These are phyloP conservation scores for Nelumbo lutea DNA, from an alignment of 164 flowering plant genomes.

Conservation along the genomic window DNA sequence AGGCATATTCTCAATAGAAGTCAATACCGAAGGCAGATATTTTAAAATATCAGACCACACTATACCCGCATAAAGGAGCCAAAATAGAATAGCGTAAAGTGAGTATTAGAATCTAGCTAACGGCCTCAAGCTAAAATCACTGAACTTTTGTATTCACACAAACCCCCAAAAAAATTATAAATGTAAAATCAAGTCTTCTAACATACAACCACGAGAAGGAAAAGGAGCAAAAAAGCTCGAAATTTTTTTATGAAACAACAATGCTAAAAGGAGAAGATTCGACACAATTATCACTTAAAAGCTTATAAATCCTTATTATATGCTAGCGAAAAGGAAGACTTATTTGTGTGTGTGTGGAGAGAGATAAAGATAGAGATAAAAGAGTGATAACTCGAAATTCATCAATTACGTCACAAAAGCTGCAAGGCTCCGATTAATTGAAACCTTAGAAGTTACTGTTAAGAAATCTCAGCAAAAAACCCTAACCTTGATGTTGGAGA, in stretches of 20 bases:
- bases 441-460: not conserved
- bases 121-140: slow-evolving; percentile 17
- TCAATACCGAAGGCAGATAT: slow-evolving; percentile 13
- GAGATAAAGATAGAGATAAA: not conserved
- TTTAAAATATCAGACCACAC: slow-evolving; percentile 15
- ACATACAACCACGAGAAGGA: not conserved
- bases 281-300: slow-evolving; percentile 1
- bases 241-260: slow-evolving; percentile 19
- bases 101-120: slow-evolving; percentile 54
- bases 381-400: no score
- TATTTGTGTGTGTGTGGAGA: not conserved
- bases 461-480: not conserved
- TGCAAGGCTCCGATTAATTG: not conserved
- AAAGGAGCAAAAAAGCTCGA: not conserved
- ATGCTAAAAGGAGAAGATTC: slow-evolving; percentile 11
- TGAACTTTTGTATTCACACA: slow-evolving; percentile 12
- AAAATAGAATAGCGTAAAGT: slow-evolving; percentile 22
- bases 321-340: not conserved
- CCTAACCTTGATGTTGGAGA: slow-evolving; percentile 55
- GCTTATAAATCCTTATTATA: not conserved
- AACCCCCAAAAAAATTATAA: slow-evolving; percentile 4
- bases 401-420: not conserved
- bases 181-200: slow-evolving; percentile 1
- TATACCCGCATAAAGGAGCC: slow-evolving; percentile 22
- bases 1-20: slow-evolving; percentile 26